Conservation (phyloP, 441 rosid species). For the Pelargonium myrrhifolium region DNA sequence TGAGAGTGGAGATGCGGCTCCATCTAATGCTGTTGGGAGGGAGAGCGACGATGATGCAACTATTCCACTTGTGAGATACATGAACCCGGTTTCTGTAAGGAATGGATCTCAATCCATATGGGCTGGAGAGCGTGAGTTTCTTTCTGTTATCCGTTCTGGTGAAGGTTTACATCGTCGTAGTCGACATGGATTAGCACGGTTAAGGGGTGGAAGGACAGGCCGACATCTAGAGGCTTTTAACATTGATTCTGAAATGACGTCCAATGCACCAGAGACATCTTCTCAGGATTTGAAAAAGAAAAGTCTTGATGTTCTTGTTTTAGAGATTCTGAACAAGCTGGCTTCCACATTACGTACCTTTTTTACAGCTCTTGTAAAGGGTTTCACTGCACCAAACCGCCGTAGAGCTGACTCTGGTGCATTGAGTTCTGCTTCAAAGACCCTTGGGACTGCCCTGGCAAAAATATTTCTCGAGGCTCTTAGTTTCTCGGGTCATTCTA, state of each 20-base stretch:
- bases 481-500: conserved; percentile 62
- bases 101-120: conserved; percentile 66
- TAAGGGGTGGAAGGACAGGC: conserved; percentile 86
- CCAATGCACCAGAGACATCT: conserved; percentile 50
- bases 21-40: conserved; percentile 65
- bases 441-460: conserved; percentile 79
- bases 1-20: conserved; percentile 50
- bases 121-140: conserved; percentile 75
- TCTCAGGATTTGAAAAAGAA: conserved; percentile 63
- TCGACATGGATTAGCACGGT: conserved; percentile 77
- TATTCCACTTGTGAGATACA: conserved; percentile 63
- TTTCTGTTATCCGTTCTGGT: conserved; percentile 73
- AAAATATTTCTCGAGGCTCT: conserved; percentile 81
- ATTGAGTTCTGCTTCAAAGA: conserved; percentile 73
- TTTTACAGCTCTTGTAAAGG: conserved; percentile 87
- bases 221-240: conserved; percentile 75
- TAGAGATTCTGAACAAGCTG: conserved; percentile 70
- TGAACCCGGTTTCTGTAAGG: conserved; percentile 71
- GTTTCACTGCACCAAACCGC: conserved; percentile 82
- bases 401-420: conserved; percentile 84
- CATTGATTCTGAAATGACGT: conserved; percentile 58
- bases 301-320: conserved; percentile 64
- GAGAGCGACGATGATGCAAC: conserved; percentile 79
- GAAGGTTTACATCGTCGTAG: conserved; percentile 76
- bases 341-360: conserved; percentile 66